Evolutionary conservation across 306 rosid genomes (phyloP), one percentile per base, ranked within the genome.

Genomic region (Luffa acutangula): DNA sequence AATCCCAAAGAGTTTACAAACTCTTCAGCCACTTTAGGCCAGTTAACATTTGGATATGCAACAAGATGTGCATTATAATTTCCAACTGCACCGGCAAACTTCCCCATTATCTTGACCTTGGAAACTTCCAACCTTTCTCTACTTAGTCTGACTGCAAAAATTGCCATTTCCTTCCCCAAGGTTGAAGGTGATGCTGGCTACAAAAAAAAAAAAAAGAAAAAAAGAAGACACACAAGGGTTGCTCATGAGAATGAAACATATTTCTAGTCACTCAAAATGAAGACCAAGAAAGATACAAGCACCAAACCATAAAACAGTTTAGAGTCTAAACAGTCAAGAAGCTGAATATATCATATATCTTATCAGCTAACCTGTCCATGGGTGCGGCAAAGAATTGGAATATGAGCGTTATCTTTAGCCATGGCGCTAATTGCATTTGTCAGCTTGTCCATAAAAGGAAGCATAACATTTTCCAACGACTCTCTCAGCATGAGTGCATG

Each of bases 51-150:
- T 42, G 98, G 97, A 79, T 93, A 93, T 54, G 98, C 93, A n/a
- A 84, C 91, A 80, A 91, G 70, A 83, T 92, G 98, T 41, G 98
- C 98, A 84, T 95, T 92, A 84, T 95, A 95, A 81, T 92, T 95
- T 80, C 97, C 97, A 82, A 95, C 98, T 0, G 98, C 98, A 83
- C 98, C 97, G 4, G 97, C 98, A 84, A 92, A 88, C 85, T 95
- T 95, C 72, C 98, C 97, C 90, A 91, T 84, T 42, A 95, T 84
- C 80, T 89, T 88, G 83, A 91, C 87, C 82, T 84, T 83, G 74
- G 93, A 86, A 43, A 91, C 70, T 58, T 88, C 89, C 82, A 81
- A 84, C 83, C 91, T 91, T 85, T 92, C 93, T 83, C 85, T 83
- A 82, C 97, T 84, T 82, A 95, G 82, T 80, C 97, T 90, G 81